Conservation (phyloP, 257 asterid species). For the Prunella vulgaris region DNA sequence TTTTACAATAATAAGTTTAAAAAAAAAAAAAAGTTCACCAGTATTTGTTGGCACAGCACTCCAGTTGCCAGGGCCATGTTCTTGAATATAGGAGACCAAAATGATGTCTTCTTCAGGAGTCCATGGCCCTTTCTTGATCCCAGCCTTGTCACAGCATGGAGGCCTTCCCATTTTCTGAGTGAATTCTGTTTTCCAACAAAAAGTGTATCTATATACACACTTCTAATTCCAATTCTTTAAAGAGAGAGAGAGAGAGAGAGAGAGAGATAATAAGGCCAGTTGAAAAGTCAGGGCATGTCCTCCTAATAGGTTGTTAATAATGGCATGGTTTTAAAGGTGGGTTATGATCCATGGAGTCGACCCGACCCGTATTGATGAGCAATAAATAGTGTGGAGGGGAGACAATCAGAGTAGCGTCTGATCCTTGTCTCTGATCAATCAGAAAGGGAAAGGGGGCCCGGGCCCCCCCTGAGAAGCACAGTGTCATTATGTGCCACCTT, state of each 20-base stretch:
- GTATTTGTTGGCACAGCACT: slow-evolving; percentile 66
- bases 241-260: too few species aligned
- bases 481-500: slow-evolving; percentile 1
- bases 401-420: background rate
- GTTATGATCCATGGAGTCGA: background rate
- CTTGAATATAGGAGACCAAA: slow-evolving; percentile 65
- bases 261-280: background rate
- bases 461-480: slow-evolving; percentile 7
- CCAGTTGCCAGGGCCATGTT: slow-evolving; percentile 90
- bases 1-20: too few species aligned
- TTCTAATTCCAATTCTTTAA: background rate
- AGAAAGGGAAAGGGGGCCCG: slow-evolving; percentile 6
- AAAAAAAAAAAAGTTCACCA: slow-evolving; percentile 27
- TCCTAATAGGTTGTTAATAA: slow-evolving; percentile 19
- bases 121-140: slow-evolving; percentile 91
- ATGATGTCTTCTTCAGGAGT: slow-evolving; percentile 87
- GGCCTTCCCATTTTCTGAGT: slow-evolving; percentile 61
- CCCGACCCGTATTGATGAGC: slow-evolving; percentile 11
- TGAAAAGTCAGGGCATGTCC: too few species aligned
- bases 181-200: too few species aligned
- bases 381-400: background rate
- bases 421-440: background rate
- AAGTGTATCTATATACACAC: background rate
- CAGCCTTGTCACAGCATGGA: slow-evolving; percentile 68
- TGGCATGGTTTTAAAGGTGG: background rate